Base-by-base conservation (phyloP, 805 yeast genomes). In the Candida odintsovae region DNA sequence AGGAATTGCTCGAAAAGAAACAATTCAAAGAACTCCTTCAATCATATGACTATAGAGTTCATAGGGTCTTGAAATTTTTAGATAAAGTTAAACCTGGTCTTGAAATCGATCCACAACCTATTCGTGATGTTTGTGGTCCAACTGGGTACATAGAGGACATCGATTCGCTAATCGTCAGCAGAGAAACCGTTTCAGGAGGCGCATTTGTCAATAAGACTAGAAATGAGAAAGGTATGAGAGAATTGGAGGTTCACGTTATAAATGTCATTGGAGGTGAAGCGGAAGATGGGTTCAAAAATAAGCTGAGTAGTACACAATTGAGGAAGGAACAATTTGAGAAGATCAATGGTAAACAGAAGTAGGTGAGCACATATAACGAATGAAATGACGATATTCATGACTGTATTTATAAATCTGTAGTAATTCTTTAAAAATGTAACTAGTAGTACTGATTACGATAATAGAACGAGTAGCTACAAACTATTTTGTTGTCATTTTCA, bases 41-140 rank as follows among this genome's bases (percentile, higher is more conserved):
- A 56, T 49, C 77, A 0, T 86, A 75, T 53, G 76, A 73, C 0
- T 44, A 41, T 13, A 72, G 99, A 47, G 70, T 71, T 7, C 53
- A 55, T 0, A 59, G 59, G 1, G 86, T 85, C 0, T 50, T 59
- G 1, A 43, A 56, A 0, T 89, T 89, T 58, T 50, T 92, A 6
- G 53, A 57, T 1, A 55, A 69, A 23, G 57, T 80, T 11, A 71
- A 71, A 38, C 82, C 87, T 4, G 49, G 57, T 0, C 58, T 83
- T 7, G 46, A 51, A 0, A 67, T 80, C 11, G 79, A 80, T 25
- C 67, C 83, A 2, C 76, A 75, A 43, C 79, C 83, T 52, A 82
- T 94, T 40, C 75, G 81, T 49, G 98, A 94, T 61, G 76, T 90
- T 0, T 90, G 95, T 66, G 99, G 99, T 0, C 99, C 98, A 4